A percentile compares a stretch with the other conserved stretches of the same genome.
Conservation (phyloP, 352 stramenopile genomes). For the Pythium insidiosum region DNA sequence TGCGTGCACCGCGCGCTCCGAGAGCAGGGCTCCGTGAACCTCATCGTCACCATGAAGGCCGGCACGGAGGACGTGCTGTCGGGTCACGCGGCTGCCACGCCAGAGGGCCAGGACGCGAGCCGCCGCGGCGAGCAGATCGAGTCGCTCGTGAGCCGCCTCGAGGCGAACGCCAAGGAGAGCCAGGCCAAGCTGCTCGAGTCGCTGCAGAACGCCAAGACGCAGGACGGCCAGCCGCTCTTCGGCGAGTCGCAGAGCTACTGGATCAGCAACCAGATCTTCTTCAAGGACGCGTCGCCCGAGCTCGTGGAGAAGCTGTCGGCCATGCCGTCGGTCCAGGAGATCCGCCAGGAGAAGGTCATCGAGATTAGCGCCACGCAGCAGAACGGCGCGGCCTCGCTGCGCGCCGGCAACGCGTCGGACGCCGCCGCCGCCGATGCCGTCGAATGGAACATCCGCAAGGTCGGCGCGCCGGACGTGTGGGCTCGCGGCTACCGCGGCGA, state of each 20-base stretch:
- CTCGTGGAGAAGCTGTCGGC: constrained; percentile 15
- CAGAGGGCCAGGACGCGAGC: not conserved
- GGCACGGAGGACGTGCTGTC: not conserved
- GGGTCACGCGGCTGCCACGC: not conserved
- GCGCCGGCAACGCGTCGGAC: not conserved
- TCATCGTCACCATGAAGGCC: constrained; percentile 1
- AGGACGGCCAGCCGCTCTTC: not conserved
- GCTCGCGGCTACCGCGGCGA: constrained; percentile 10
- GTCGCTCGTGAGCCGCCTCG: not conserved
- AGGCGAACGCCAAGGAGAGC: not conserved
- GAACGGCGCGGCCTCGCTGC: not conserved
- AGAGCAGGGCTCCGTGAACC: constrained; percentile 1
- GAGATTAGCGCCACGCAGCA: not conserved
- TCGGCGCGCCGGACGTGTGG: constrained; percentile 12
- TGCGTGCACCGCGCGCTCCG: constrained; percentile 2
- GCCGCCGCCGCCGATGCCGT: not conserved
- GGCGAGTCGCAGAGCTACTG: constrained; percentile 1
- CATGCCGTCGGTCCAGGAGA: constrained; percentile 7
- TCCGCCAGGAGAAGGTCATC: constrained; percentile 6
- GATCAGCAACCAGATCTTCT: constrained; percentile 20
- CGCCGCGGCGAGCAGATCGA: not conserved
- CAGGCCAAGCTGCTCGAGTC: not conserved
- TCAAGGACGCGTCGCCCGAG: constrained; percentile 11
- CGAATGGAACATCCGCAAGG: constrained; percentile 9
- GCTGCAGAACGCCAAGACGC: not conserved